Base-by-base conservation (phyloP, 2,329 filamentous ascomycete species). In the Cladobotryum mycophilum region DNA sequence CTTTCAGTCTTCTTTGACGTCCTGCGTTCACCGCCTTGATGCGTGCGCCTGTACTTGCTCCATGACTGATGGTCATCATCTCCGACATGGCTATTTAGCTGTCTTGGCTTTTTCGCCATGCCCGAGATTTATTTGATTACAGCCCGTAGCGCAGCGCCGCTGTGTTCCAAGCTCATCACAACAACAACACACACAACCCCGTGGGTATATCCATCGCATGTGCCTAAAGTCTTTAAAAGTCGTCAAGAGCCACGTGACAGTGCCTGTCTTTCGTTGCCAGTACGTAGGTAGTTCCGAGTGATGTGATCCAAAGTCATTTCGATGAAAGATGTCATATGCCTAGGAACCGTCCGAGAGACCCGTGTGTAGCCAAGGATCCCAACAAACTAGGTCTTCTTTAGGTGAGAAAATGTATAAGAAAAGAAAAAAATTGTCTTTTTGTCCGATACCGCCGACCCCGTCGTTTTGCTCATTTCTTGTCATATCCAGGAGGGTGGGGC, bases 201-300 rank as follows among this genome's bases (percentile, higher is more conserved):
- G 60, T 62, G 64, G 67, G 67, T 69, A 69, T 69, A 69, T 69
- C 67, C 67, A 67, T 69, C 67, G 65, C 66, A 65, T 64, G 64
- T 67, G 67, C 64, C 65, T 66, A 56, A 63, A 61, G 58, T 65
- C 61, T 60, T 65, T 61, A 50, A 52, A 61, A 58, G 62, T 64
- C 56, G 62, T 61, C 56, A 64, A 66, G 66, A 67, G 61, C 64
- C 62, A 66, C 56, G 61, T 66, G 60, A 66, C 63, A 64, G 55
- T 55, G 51, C 56, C 60, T 60, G 58, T 66, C 62, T 50, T 63
- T 64, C 61, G 62, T 67, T 63, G 59, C 61, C 61, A 57, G 60
- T 61, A 60, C 50, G 59, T 63, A 59, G 53, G 60, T 62, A 62
- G 61, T 62, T 59, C 58, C 61, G 61, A 61, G 58, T 62, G 63